A percentile compares a stretch with the other conserved stretches of the same genome.
Conservation (phyloP, 2,329 filamentous ascomycete species). For the Hypoxylon sp. region DNA sequence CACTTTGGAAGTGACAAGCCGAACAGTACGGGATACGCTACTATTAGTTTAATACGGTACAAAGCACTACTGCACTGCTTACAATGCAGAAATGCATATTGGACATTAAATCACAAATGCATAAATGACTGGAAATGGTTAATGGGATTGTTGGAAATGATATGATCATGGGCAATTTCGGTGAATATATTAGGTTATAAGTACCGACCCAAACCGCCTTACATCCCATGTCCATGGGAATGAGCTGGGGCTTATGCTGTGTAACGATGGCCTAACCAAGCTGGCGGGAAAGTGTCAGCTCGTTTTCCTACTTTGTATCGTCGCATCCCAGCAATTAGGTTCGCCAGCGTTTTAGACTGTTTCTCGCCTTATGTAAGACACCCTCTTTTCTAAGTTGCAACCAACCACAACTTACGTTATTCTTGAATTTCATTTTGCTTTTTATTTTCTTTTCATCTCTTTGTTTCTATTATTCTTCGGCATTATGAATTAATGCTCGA, state of each 20-base stretch:
- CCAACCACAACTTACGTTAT: neutral
- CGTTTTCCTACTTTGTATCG: constrained; percentile 14
- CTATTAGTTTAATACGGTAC: constrained; percentile 1
- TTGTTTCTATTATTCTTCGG: neutral
- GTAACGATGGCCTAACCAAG: constrained; percentile 37
- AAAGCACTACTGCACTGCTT: neutral
- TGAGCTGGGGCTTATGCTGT: constrained; percentile 35
- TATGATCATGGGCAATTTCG: constrained; percentile 24
- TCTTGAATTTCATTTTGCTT: neutral
- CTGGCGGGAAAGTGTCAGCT: constrained; percentile 24
- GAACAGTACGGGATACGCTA: neutral
- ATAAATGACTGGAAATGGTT: neutral
- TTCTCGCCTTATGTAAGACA: constrained; percentile 5
- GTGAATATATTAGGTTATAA: constrained; percentile 21
- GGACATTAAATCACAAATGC: neutral
- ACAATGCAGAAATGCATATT: constrained; percentile 20
- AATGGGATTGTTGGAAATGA: constrained; percentile 11
- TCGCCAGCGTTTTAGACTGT: constrained; percentile 1
- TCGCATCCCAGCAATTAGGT: constrained; percentile 14
- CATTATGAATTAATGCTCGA: neutral
- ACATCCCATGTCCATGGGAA: constrained; percentile 23
- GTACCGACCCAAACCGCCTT: constrained; percentile 27
- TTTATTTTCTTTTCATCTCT: neutral
- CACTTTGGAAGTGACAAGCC: constrained; percentile 8
- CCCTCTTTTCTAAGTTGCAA: neutral